Conservation (phyloP, 139 green algal genomes). For the Eudorina sp. region DNA sequence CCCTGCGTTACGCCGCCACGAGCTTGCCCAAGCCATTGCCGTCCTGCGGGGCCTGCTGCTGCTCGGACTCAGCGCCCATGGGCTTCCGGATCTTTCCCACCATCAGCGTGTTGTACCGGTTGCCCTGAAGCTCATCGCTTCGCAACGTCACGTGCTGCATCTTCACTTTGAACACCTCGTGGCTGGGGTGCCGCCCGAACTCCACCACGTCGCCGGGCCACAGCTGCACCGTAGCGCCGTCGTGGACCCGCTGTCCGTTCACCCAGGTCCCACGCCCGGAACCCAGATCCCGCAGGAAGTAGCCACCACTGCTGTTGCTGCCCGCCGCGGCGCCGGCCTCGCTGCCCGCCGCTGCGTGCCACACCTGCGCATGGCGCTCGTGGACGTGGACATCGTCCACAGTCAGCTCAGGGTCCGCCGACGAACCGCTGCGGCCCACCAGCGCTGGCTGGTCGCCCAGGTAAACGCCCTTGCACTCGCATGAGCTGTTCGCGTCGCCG, state of each 20-base stretch:
- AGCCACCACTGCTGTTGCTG: slow-evolving; percentile 27
- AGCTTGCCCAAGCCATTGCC: not conserved
- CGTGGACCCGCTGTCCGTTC: slow-evolving; percentile 68
- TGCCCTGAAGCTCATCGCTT: slow-evolving; percentile 24
- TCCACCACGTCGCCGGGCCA: slow-evolving; percentile 72
- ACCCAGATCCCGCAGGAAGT: slow-evolving; percentile 69
- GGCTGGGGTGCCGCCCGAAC: slow-evolving; percentile 66
- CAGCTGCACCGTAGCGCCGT: slow-evolving; percentile 50
- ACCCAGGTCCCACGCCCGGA: slow-evolving; percentile 75
- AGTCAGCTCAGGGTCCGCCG: slow-evolving; percentile 20
- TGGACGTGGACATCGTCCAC: slow-evolving; percentile 50
- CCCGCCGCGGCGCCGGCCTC: not conserved
- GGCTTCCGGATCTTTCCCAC: slow-evolving; percentile 25
- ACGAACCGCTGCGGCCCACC: slow-evolving; percentile 26
- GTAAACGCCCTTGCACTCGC: slow-evolving; percentile 65
- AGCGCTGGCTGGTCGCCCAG: slow-evolving; percentile 1
- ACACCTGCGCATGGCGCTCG: slow-evolving; percentile 53
- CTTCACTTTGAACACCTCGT: slow-evolving; percentile 72
- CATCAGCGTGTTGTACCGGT: not conserved
- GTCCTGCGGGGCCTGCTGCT: not conserved
- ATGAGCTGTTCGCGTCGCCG: slow-evolving; percentile 32
- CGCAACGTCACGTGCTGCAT: slow-evolving; percentile 70
- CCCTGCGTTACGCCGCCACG: slow-evolving; percentile 22
- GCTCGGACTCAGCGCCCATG: not conserved
- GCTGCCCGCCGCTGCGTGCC: not conserved